Conservation (phyloP, 305 asterid species). For the Fraxinus latifolia region DNA sequence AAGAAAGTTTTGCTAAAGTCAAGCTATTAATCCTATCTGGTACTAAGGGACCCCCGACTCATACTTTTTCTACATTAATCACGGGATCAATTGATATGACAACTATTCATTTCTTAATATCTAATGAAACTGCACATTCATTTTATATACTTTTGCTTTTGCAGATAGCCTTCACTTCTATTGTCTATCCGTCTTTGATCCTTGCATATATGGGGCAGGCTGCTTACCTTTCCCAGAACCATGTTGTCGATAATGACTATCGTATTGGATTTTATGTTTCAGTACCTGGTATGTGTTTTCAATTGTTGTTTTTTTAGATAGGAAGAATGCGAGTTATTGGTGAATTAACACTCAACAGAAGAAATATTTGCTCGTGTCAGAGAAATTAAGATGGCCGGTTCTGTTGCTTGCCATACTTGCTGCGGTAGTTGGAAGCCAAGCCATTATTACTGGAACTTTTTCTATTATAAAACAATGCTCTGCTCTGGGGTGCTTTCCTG, state of each 20-base stretch:
- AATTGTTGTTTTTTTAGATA: not conserved
- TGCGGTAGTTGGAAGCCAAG: slow-evolving; percentile 64
- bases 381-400: slow-evolving; percentile 58
- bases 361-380: slow-evolving; percentile 24
- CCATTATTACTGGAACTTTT: slow-evolving; percentile 61
- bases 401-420: slow-evolving; percentile 60
- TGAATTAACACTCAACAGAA: slow-evolving; percentile 8
- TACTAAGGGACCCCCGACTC: not conserved
- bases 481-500: slow-evolving; percentile 58
- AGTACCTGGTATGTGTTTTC: slow-evolving; percentile 47
- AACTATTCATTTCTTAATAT: not conserved
- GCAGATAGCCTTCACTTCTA: slow-evolving; percentile 62
- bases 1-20: not conserved
- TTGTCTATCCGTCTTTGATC: slow-evolving; percentile 66
- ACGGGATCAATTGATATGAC: not conserved
- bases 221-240: slow-evolving; percentile 63
- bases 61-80: not conserved
- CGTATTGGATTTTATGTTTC: slow-evolving; percentile 60
- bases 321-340: not conserved
- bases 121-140: not conserved
- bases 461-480: slow-evolving; percentile 63
- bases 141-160: not conserved
- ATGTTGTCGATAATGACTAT: slow-evolving; percentile 29
- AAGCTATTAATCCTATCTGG: not conserved
- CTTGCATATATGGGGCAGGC: slow-evolving; percentile 81